These are phyloP conservation scores for Colletotrichum cordylinicola DNA, from an alignment of 2,329 filamentous ascomycete genomes.

Conservation along the genomic window DNA sequence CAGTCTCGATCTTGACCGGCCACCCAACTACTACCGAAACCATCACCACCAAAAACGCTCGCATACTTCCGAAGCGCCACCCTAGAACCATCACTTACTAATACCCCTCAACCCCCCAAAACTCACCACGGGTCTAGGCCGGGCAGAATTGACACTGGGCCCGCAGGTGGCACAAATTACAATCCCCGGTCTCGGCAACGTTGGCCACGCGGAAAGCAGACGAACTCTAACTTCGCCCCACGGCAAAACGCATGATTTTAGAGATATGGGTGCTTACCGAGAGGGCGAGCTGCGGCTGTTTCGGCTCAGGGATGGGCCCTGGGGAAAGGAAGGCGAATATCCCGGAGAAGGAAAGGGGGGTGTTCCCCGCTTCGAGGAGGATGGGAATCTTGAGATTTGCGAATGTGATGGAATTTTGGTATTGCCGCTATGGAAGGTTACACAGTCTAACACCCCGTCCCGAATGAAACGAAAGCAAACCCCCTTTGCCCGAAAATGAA, in stretches of 20 bases:
- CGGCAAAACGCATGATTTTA: neutral
- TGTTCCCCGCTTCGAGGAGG: neutral
- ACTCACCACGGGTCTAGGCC: neutral
- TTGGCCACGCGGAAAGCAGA: neutral
- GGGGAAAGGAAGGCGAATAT: neutral
- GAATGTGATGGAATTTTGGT: neutral
- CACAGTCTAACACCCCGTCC: neutral
- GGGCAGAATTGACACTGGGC: neutral
- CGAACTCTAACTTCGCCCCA: neutral
- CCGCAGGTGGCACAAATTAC: neutral
- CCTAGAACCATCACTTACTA: neutral
- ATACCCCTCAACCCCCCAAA: neutral
- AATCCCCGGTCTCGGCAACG: neutral
- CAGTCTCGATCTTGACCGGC: neutral
- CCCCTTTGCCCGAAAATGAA: neutral
- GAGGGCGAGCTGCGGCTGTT: neutral
- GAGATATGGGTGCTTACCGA: neutral
- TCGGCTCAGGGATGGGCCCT: neutral
- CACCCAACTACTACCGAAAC: neutral
- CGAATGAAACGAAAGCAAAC: neutral
- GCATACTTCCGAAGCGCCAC: neutral
- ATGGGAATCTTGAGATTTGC: neutral
- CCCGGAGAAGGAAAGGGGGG: neutral
- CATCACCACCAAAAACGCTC: neutral
- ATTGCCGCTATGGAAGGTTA: neutral